Conservation (phyloP, 352 stramenopile genomes). For the Hyaloperonospora arabidopsidis region DNA sequence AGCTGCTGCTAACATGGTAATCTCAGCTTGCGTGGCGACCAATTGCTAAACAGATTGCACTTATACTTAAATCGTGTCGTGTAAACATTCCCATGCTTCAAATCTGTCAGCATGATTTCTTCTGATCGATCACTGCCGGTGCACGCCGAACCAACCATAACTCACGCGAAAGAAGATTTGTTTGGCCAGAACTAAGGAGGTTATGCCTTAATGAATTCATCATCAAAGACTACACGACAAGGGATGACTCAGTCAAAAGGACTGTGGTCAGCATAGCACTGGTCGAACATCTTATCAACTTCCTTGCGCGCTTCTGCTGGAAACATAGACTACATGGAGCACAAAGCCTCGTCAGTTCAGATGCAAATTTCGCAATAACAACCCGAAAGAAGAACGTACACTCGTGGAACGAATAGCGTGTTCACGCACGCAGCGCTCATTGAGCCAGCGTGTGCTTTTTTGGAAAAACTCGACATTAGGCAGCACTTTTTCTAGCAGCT, state of each 20-base stretch:
- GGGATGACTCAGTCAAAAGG: constrained; percentile 32
- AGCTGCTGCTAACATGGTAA: no score
- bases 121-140: no score
- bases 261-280: constrained; percentile 65
- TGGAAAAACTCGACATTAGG: constrained; percentile 57
- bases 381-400: constrained; percentile 25
- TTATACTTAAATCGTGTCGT: no score
- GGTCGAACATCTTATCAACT: constrained; percentile 74
- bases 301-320: constrained; percentile 47
- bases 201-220: no score
- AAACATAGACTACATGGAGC: constrained; percentile 59
- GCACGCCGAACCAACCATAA: no score
- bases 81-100: no score
- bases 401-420: constrained; percentile 67
- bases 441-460: constrained; percentile 52
- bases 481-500: constrained; percentile 47
- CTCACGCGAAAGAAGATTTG: no score
- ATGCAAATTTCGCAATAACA: background rate
- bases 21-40: no score
- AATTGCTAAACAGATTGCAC: no score
- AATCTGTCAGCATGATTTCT: no score
- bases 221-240: no score
- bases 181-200: no score
- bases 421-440: constrained; percentile 59
- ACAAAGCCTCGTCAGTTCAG: background rate